Conservation (phyloP, 2,329 filamentous ascomycete genomes). For the Chaetoscypha palmicola region DNA sequence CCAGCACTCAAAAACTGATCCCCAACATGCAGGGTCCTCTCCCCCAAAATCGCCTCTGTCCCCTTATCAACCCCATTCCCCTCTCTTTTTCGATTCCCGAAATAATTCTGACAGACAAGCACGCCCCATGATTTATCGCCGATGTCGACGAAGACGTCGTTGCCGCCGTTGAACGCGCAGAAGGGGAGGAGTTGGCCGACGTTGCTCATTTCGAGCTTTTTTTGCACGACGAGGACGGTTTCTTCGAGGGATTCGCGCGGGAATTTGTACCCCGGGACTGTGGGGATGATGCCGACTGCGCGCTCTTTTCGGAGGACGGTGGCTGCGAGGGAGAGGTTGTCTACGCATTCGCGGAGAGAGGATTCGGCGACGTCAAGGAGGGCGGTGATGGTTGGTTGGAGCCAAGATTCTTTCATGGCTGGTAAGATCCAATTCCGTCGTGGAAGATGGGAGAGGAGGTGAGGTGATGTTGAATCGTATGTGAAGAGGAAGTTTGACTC, state of each 20-base stretch:
- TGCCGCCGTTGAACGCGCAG: constrained; percentile 96
- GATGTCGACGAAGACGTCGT: constrained; percentile 97
- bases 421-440: constrained; percentile 65
- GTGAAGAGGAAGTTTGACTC: constrained; percentile 94
- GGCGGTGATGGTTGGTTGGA: constrained; percentile 65
- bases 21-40: constrained; percentile 85
- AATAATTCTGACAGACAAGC: constrained; percentile 83
- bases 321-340: constrained; percentile 72
- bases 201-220: constrained; percentile 75
- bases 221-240: constrained; percentile 89
- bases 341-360: constrained; percentile 74
- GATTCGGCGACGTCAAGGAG: constrained; percentile 87
- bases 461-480: constrained; percentile 57
- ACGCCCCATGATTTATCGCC: constrained; percentile 98
- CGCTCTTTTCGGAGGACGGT: constrained; percentile 80
- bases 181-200: constrained; percentile 70
- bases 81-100: constrained; percentile 41
- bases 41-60: constrained; percentile 50
- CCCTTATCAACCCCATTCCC: constrained; percentile 24
- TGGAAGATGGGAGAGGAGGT: constrained; percentile 62
- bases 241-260: constrained; percentile 88
- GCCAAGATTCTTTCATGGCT: constrained; percentile 67
- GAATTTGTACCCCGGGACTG: constrained; percentile 56
- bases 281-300: constrained; percentile 71
- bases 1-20: constrained; percentile 95